Percentiles rank a stretch among this genome's conserved stretches.
These are phyloP conservation scores for Pistacia integerrima DNA, from an alignment of 345 rosid genomes.

Conservation along the genomic window DNA sequence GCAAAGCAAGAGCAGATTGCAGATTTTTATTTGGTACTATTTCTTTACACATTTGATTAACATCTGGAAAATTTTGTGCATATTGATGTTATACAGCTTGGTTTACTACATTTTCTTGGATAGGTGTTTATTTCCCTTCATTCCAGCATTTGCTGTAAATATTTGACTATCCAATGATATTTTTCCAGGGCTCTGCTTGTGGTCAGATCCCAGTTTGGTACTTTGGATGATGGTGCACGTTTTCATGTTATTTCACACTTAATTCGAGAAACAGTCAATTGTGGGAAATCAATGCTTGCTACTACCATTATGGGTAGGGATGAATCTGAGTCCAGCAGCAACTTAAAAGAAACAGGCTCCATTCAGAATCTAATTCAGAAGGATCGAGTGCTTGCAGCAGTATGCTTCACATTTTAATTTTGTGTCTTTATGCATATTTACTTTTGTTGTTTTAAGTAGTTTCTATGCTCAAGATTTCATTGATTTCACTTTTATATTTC, in stretches of 20 bases:
- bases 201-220: conserved; percentile 76
- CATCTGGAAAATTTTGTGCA: neutral
- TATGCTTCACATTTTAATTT: conserved; percentile 30
- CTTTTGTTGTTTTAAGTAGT: conserved; percentile 9
- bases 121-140: conserved; percentile 1
- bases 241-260: conserved; percentile 87
- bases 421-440: neutral
- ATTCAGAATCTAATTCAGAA: conserved; percentile 81
- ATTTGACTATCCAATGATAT: conserved; percentile 21
- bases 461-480: neutral
- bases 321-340: conserved; percentile 62
- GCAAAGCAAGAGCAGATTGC: conserved; percentile 86
- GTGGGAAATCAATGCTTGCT: conserved; percentile 83
- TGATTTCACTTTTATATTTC: neutral
- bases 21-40: conserved; percentile 77
- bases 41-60: conserved; percentile 11
- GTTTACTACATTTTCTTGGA: neutral
- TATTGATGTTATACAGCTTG: conserved; percentile 6
- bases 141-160: conserved; percentile 12
- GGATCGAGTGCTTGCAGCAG: conserved; percentile 85
- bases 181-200: conserved; percentile 75
- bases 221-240: conserved; percentile 85
- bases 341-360: conserved; percentile 62
- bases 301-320: conserved; percentile 72
- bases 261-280: conserved; percentile 84